These are phyloP conservation scores for Solanum peruvianum DNA, from an alignment of 257 asterid species.

Conservation along the genomic window DNA sequence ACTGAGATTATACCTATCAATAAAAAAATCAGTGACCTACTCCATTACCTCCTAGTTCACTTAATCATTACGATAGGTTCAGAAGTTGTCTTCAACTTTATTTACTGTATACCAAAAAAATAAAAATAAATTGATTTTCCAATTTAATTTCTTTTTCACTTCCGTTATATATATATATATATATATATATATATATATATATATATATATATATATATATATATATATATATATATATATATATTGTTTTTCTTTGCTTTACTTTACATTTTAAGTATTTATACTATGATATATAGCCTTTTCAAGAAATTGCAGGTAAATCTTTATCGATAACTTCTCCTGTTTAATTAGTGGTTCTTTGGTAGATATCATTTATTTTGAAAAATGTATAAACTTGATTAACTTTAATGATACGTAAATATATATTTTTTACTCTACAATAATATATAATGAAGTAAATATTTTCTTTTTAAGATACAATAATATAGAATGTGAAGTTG, in stretches of 20 bases:
- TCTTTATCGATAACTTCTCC: background rate
- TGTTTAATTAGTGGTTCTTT: no score
- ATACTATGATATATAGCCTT: background rate
- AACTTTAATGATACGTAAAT: background rate
- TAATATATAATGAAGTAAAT: no score
- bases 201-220: no score
- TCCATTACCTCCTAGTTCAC: background rate
- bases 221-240: no score
- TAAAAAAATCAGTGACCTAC: background rate
- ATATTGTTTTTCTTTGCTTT: background rate
- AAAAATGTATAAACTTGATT: background rate
- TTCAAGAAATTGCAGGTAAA: background rate
- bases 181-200: no score
- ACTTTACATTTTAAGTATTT: background rate
- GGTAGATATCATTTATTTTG: background rate
- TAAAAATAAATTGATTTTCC: no score
- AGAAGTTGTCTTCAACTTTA: background rate
- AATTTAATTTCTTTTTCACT: background rate
- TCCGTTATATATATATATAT: background rate
- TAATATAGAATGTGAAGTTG: background rate
- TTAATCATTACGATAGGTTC: background rate
- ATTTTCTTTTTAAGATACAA: no score
- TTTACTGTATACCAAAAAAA: background rate
- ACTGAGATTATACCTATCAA: background rate
- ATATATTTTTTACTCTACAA: no score